Percentiles rank a stretch among this genome's conserved stretches.
Evolutionary conservation across 2,329 filamentous ascomycete species (phyloP).

Genomic region (Colletotrichum sansevieriae): DNA sequence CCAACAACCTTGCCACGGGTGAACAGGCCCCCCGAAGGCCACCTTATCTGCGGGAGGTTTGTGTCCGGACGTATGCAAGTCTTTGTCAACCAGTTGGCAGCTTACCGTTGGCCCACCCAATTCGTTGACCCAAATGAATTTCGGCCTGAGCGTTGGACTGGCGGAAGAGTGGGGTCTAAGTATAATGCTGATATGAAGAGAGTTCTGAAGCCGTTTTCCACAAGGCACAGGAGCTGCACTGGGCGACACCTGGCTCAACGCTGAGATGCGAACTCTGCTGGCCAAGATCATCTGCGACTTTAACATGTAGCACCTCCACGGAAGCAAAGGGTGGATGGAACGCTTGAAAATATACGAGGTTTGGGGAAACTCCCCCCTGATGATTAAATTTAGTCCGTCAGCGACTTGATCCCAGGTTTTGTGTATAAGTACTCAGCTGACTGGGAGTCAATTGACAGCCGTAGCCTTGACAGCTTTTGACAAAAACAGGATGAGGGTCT

Average conservation of each 20-base stretch:
- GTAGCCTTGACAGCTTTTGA: no score
- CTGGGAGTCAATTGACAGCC: no score
- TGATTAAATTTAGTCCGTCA: neutral
- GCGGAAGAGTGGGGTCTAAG: neutral
- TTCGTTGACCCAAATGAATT: slow-evolving; percentile 51
- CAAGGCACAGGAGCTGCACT: slow-evolving; percentile 63
- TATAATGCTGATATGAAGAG: slow-evolving; percentile 55
- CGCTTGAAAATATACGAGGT: slow-evolving; percentile 53
- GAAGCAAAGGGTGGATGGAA: slow-evolving; percentile 52
- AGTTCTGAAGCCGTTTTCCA: slow-evolving; percentile 59
- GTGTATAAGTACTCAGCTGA: no score
- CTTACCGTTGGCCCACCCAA: slow-evolving; percentile 48
- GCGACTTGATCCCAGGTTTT: no score
- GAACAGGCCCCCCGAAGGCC: no score
- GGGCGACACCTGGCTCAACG: slow-evolving; percentile 60
- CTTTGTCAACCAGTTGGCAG: slow-evolving; percentile 45
- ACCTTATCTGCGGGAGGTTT: slow-evolving; percentile 49
- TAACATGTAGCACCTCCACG: slow-evolving; percentile 56
- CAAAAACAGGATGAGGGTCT: no score
- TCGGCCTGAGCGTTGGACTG: slow-evolving; percentile 60
- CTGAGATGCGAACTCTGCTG: slow-evolving; percentile 63
- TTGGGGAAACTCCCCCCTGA: slow-evolving; percentile 50
- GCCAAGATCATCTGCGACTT: slow-evolving; percentile 63
- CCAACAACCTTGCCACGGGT: slow-evolving; percentile 20
- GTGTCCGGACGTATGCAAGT: slow-evolving; percentile 47